Conservation (phyloP, 352 stramenopile genomes). For the Globisporangium rhizosaccharum region DNA sequence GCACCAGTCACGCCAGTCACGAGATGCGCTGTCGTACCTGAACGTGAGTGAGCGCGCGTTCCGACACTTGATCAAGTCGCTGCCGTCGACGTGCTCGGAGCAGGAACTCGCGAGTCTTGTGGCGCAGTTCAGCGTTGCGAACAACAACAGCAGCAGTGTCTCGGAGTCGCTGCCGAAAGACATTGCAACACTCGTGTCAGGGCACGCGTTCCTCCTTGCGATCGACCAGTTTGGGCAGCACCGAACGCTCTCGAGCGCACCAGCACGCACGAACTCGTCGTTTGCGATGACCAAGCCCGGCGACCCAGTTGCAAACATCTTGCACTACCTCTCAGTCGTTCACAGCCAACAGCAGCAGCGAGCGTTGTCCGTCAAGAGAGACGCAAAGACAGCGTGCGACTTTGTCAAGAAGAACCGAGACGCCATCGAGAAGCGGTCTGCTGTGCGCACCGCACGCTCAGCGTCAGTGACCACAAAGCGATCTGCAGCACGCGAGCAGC, state of each 20-base stretch:
- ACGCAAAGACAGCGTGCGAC: not conserved
- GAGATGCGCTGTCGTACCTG: conserved; percentile 5
- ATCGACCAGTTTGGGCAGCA: conserved; percentile 31
- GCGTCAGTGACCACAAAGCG: too few relatives aligned
- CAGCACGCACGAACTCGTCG: conserved; percentile 7
- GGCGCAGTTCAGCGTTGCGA: conserved; percentile 11
- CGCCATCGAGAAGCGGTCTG: not conserved
- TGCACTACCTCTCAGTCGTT: conserved; percentile 48
- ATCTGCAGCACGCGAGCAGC: too few relatives aligned
- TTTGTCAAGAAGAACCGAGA: conserved; percentile 7
- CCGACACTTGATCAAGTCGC: conserved; percentile 27
- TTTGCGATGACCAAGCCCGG: conserved; percentile 22
- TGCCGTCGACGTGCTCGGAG: conserved; percentile 37
- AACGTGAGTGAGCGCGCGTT: conserved; percentile 30
- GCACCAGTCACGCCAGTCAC: not conserved
- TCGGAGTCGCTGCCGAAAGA: not conserved
- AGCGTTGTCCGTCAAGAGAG: not conserved
- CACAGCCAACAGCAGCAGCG: conserved; percentile 18
- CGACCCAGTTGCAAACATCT: conserved; percentile 28
- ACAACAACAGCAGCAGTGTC: too few relatives aligned
- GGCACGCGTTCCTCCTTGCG: conserved; percentile 27
- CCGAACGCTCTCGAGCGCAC: conserved; percentile 20
- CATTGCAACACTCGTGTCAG: conserved; percentile 13
- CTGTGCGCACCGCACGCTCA: not conserved
- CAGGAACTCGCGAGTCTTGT: conserved; percentile 25